A percentile compares a stretch with the other conserved stretches of the same genome.
Evolutionary conservation across 495 filamentous ascomycete species (phyloP).

Genomic region (Penicillium waksmanii): DNA sequence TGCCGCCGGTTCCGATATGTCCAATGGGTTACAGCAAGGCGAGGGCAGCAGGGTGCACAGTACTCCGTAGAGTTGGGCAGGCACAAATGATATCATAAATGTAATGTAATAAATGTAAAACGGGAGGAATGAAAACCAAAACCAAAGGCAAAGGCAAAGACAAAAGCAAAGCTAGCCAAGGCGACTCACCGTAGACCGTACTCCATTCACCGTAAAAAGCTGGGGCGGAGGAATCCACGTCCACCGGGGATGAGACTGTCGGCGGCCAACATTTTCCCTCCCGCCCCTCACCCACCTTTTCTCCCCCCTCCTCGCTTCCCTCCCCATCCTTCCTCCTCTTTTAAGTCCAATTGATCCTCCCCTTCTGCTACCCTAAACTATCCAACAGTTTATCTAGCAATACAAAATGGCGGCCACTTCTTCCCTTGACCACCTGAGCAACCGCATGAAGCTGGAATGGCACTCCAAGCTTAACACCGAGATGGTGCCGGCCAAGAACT

Average conservation of each 20-base stretch:
- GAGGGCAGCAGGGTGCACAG: background rate
- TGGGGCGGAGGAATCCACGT: conserved; percentile 12
- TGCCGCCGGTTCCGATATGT: conserved; percentile 19
- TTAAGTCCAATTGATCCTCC: conserved; percentile 15
- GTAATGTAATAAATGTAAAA: background rate
- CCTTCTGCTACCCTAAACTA: conserved; percentile 16
- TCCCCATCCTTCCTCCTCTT: conserved; percentile 32
- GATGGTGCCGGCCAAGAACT: conserved; percentile 78
- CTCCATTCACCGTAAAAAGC: conserved; percentile 21
- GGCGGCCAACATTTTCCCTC: conserved; percentile 48
- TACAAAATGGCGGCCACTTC: conserved; percentile 51
- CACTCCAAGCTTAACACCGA: conserved; percentile 80
- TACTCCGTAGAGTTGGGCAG: background rate
- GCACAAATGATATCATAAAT: background rate
- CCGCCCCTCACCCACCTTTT: conserved; percentile 32
- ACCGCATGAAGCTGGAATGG: conserved; percentile 89
- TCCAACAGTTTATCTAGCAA: conserved; percentile 19
- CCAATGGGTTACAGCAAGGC: background rate
- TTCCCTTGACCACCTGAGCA: conserved; percentile 80
- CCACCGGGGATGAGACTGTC: conserved; percentile 31
- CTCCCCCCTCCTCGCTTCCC: conserved; percentile 26
- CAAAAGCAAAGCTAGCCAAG: background rate
- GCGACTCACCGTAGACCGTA: background rate
- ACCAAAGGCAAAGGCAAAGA: background rate
- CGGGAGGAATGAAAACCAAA: background rate